phyloP scores from a whole-genome alignment of 78 protist species.

The Monocercomonoides exilis region DNA sequence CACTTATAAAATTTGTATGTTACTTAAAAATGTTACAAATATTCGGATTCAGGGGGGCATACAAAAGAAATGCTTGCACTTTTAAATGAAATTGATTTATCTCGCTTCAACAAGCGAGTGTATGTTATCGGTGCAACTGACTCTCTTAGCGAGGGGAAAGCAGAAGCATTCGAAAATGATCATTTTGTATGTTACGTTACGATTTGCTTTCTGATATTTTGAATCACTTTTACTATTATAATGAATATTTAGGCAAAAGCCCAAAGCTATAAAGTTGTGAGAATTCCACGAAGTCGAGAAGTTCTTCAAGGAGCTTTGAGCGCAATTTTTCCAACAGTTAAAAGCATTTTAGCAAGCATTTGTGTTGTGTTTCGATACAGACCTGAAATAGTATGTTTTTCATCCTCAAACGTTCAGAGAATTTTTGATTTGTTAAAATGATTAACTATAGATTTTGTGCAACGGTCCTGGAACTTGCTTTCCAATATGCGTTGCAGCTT shows the following conservation, averaged over 20 bases:
- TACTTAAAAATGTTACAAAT: background rate
- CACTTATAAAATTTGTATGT: background rate
- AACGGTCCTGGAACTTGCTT: slow-evolving; percentile 16
- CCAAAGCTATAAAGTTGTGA: background rate
- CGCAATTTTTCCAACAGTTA: too few species aligned
- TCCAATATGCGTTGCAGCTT: slow-evolving; percentile 4
- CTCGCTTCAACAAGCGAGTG: background rate
- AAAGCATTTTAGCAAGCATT: too few species aligned
- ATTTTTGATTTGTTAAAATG: too few species aligned
- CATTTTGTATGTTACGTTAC: background rate
- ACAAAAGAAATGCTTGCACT: background rate
- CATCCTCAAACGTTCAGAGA: too few species aligned
- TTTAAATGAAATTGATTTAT: background rate
- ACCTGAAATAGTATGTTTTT: slow-evolving; percentile 7
- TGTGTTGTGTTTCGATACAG: background rate
- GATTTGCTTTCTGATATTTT: too few species aligned
- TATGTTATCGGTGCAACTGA: background rate
- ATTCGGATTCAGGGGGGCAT: background rate
- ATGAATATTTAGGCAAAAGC: background rate
- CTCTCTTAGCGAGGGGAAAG: background rate
- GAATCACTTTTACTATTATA: too few species aligned
- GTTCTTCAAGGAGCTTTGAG: background rate
- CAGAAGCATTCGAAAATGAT: background rate
- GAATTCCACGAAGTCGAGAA: slow-evolving; percentile 2
- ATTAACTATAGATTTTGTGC: background rate